Evolutionary conservation across 176 grass and related monocot species (phyloP).

Genomic region (Olyra latifolia): DNA sequence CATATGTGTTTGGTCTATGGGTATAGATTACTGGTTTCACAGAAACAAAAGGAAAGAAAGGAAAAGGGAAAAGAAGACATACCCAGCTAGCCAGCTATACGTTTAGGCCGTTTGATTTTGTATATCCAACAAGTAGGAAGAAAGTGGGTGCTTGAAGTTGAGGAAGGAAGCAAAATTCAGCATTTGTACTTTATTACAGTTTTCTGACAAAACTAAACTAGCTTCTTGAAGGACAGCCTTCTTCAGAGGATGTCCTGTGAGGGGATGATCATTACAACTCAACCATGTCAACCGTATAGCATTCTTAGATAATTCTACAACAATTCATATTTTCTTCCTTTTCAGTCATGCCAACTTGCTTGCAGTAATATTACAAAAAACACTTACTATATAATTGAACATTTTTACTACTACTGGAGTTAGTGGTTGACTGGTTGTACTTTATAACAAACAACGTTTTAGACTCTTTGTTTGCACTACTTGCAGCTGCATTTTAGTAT

Average conservation of each 20-base stretch:
- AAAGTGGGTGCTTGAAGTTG: neutral
- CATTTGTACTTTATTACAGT: neutral
- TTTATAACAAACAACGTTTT: neutral
- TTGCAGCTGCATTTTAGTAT: constrained; percentile 17
- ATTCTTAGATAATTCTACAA: constrained; percentile 2
- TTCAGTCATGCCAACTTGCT: neutral
- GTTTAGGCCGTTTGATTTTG: neutral
- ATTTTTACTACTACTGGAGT: neutral
- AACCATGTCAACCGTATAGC: neutral
- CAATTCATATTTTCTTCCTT: constrained; percentile 15
- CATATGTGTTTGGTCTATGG: neutral
- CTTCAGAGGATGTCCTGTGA: constrained; percentile 10
- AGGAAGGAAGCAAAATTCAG: neutral
- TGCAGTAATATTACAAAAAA: neutral
- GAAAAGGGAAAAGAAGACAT: neutral
- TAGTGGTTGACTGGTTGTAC: neutral
- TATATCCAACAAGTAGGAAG: neutral
- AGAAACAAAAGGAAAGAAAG: neutral
- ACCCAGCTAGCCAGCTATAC: neutral
- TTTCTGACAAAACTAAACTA: neutral
- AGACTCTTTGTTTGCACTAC: neutral
- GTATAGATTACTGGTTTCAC: neutral
- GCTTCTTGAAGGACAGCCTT: neutral
- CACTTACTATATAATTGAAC: neutral
- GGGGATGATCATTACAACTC: neutral